Evolutionary conservation across 176 grass and related monocot genomes (phyloP), one percentile per base, ranked within the genome.

Genomic region (Elymus sibiricus): DNA sequence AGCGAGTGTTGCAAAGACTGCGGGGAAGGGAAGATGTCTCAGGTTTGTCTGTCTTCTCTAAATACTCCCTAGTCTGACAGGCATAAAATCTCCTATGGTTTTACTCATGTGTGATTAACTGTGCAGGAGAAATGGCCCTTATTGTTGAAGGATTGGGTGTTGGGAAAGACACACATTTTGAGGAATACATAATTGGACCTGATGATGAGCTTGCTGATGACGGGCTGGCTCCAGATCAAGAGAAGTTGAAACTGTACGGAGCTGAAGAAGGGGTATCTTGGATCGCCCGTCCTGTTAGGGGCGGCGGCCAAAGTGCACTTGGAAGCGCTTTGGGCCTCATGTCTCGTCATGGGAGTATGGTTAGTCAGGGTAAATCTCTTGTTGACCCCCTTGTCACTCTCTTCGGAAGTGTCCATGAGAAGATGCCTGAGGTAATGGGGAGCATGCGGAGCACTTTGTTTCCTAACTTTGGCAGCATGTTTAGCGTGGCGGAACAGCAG

Each of bases 401-500:
- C 9, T 97, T 99, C 6, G 90, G 94, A 26, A 97, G 94, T 90
- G 92, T 99, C 62, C 97, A 99, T 7, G 97, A 93, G 70, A 99
- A 93, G 80, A 79, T 86, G 62, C 91, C 97, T 1, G 97, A 99
- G 84, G 82, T 88, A 77, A 89, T 90, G 90, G 97, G 97, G 38
- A 99, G 97, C 86, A 98, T 98, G 96, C 34, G 95, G 53, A 98
- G 96, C 66, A 90, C 92, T 47, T 60, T 99, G 53, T 99, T 99
- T 79, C 94, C 97, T 39, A 99, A 99, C 88, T 99, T 99, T 74
- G 97, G 94, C 43, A 99, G 97, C 85, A 99, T 99, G 97, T 99
- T 99, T 34, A 96, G 87, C 37, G 73, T 93, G 43, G 90, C 94
- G 8, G 97, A 99, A 22, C 89, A 91, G 35, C 92, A 96, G 82